phyloP scores from a whole-genome alignment of 2,329 filamentous ascomycete genomes.

The Colletotrichum karsti region DNA sequence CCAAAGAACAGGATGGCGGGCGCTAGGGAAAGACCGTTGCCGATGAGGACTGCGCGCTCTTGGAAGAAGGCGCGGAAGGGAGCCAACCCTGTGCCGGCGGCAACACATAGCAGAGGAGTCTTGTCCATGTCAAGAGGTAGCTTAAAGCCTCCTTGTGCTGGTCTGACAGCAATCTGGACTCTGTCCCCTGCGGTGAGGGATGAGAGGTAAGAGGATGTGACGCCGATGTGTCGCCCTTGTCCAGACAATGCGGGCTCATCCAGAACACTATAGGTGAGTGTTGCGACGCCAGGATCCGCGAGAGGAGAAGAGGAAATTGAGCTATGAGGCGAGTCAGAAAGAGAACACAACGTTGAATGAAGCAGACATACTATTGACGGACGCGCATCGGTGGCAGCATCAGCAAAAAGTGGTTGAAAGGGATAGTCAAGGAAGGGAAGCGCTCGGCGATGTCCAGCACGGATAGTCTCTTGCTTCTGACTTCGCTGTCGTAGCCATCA shows the following conservation, averaged over 20 bases:
- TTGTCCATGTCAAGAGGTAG: conserved; percentile 90
- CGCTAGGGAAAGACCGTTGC: conserved; percentile 45
- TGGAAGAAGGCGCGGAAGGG: conserved; percentile 99
- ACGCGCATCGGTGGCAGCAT: conserved; percentile 70
- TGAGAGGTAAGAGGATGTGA: conserved; percentile 69
- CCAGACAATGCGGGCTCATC: conserved; percentile 58
- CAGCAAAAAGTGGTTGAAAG: conserved; percentile 67
- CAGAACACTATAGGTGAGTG: conserved; percentile 71
- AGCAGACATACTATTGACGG: conserved; percentile 40
- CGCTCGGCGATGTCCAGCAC: conserved; percentile 70
- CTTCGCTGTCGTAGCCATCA: conserved; percentile 45
- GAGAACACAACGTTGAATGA: not conserved
- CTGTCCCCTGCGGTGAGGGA: conserved; percentile 52
- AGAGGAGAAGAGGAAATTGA: conserved; percentile 77
- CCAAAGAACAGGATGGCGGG: conserved; percentile 58
- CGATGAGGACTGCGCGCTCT: conserved; percentile 79
- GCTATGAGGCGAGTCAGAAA: conserved; percentile 27
- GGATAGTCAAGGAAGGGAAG: conserved; percentile 59
- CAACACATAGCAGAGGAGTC: conserved; percentile 83
- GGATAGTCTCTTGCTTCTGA: conserved; percentile 58
- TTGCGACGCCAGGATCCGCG: conserved; percentile 59
- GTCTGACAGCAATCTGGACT: conserved; percentile 58
- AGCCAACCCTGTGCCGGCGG: conserved; percentile 95
- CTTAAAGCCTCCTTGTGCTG: conserved; percentile 68
- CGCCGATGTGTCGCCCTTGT: conserved; percentile 62